Percentiles rank a stretch among this genome's conserved stretches.
Evolutionary conservation across 768 basidiomycete species (phyloP).

Genomic region (Multifurca ochricompacta): DNA sequence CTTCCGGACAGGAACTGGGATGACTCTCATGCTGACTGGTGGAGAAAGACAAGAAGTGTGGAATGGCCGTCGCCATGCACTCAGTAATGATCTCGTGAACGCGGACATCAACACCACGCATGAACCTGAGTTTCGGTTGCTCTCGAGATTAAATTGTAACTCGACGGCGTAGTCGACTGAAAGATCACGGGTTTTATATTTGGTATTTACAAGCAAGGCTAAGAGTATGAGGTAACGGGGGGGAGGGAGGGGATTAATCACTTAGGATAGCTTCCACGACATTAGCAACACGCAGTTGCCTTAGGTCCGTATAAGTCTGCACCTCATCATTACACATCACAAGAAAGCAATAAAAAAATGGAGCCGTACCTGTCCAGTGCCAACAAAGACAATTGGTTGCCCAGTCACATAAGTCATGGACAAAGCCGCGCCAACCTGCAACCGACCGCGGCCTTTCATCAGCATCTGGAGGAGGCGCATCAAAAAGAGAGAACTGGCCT

Average conservation of each 20-base stretch:
- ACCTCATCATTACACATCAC: background rate
- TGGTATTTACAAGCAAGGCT: no score
- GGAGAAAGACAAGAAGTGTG: conserved; percentile 23
- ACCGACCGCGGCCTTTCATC: background rate
- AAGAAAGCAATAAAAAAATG: background rate
- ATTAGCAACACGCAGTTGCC: conserved; percentile 83
- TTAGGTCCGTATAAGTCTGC: conserved; percentile 93
- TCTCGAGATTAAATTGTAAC: no score
- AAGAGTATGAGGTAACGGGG: no score
- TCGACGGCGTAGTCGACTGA: no score
- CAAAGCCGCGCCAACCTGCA: conserved; percentile 91
- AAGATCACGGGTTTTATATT: no score
- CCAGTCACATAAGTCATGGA: conserved; percentile 99
- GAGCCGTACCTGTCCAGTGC: conserved; percentile 81
- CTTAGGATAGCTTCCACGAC: conserved; percentile 90
- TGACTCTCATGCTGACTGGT: conserved; percentile 50
- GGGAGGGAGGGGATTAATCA: conserved; percentile 38
- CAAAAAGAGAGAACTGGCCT: conserved; percentile 42
- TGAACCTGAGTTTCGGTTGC: no score
- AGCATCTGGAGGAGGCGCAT: background rate
- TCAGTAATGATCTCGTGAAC: no score
- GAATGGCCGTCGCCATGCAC: background rate
- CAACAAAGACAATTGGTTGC: conserved; percentile 96
- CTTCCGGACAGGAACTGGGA: conserved; percentile 68
- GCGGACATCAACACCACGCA: no score